A percentile compares a stretch with the other conserved stretches of the same genome.
Conservation (phyloP, 768 basidiomycete genomes). For the Kwoniella bestiolae region DNA sequence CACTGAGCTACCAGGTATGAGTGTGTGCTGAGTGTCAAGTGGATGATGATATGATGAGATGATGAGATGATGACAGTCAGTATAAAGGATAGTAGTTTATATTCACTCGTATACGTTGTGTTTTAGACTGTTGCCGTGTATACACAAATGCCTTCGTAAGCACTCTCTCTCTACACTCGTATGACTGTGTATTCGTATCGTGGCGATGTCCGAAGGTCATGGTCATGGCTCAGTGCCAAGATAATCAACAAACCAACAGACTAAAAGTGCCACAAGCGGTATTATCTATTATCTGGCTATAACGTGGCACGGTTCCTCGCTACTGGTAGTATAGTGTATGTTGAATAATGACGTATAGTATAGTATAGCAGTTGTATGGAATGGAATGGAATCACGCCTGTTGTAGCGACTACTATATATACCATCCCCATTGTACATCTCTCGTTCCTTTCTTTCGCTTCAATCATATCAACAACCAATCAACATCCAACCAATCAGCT, state of each 20-base stretch:
- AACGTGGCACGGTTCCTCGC: slow-evolving; percentile 6
- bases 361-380: neutral
- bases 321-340: no score
- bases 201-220: slow-evolving; percentile 1
- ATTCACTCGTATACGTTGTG: neutral
- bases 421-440: neutral
- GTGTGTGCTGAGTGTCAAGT: neutral
- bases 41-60: neutral
- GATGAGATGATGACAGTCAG: neutral
- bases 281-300: neutral
- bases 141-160: neutral
- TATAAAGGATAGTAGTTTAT: neutral
- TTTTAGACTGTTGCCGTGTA: neutral
- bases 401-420: neutral
- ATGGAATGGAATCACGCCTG: neutral
- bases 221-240: neutral
- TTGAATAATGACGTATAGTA: slow-evolving; percentile 4
- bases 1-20: neutral
- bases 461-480: neutral
- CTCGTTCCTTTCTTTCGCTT: neutral
- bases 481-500: slow-evolving; percentile 11
- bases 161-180: neutral
- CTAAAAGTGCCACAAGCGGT: neutral
- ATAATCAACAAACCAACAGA: neutral
- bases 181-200: neutral